These are phyloP conservation scores for Jackrogersella minutella DNA, from an alignment of 495 filamentous ascomycete genomes.

Conservation along the genomic window DNA sequence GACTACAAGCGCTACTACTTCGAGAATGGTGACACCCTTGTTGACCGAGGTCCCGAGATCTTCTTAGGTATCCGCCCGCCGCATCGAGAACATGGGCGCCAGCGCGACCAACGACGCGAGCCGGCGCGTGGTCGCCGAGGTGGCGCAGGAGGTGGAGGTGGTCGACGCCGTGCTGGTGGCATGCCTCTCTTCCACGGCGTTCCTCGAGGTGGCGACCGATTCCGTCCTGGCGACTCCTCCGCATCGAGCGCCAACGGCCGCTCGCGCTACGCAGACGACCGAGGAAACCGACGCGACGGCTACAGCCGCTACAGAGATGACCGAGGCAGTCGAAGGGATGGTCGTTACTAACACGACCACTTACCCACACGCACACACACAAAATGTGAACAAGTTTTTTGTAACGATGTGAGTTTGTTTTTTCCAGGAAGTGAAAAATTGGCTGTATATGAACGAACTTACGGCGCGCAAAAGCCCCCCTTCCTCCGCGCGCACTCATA, in stretches of 20 bases:
- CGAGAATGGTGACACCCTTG: conserved; percentile 72
- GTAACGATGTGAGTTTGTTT: not conserved
- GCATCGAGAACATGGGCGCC: conserved; percentile 48
- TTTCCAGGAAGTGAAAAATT: not conserved
- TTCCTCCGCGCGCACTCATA: not conserved
- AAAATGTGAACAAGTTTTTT: not conserved
- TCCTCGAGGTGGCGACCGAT: conserved; percentile 44
- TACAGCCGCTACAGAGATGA: conserved; percentile 13
- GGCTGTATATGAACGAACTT: conserved; percentile 18
- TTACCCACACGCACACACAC: not conserved
- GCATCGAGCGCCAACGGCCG: conserved; percentile 29
- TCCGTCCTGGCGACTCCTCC: conserved; percentile 35
- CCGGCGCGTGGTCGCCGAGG: conserved; percentile 37
- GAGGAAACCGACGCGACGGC: conserved; percentile 18
- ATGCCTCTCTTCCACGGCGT: conserved; percentile 42
- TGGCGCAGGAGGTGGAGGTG: conserved; percentile 12
- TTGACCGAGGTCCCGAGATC: conserved; percentile 79
- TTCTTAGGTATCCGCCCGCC: conserved; percentile 64
- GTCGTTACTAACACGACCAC: not conserved
- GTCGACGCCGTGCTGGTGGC: conserved; percentile 32
- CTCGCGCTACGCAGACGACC: conserved; percentile 22
- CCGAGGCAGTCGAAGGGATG: not conserved
- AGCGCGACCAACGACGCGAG: conserved; percentile 23
- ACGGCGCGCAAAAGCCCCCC: not conserved
- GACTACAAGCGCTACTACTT: conserved; percentile 81